A percentile compares a stretch with the other conserved stretches of the same genome.
phyloP scores from a whole-genome alignment of 768 basidiomycete species.

The Panellus pusillus region DNA sequence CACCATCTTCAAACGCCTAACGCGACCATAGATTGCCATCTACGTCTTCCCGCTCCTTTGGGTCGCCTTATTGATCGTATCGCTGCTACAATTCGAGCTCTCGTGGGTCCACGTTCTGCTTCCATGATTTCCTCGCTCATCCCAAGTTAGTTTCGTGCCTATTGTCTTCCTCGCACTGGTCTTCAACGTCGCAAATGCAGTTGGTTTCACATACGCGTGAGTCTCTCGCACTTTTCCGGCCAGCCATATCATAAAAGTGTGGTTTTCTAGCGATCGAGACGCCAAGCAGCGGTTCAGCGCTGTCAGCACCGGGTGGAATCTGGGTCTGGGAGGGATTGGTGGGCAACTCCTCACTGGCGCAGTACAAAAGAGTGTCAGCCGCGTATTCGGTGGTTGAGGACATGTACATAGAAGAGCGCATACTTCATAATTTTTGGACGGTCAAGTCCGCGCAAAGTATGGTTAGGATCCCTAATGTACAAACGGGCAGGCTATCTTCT shows the following conservation, averaged over 20 bases:
- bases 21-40: slow-evolving; percentile 65
- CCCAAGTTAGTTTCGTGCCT: slow-evolving; percentile 74
- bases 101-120: slow-evolving; percentile 54
- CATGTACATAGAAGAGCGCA: no score
- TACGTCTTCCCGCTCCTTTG: slow-evolving; percentile 90
- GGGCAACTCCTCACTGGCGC: slow-evolving; percentile 82
- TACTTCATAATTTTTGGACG: no score
- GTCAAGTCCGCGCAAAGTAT: no score
- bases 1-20: slow-evolving; percentile 1
- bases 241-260: background rate
- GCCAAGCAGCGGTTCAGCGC: slow-evolving; percentile 84
- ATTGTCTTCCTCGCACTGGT: slow-evolving; percentile 93
- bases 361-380: slow-evolving; percentile 78
- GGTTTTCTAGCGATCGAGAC: slow-evolving; percentile 70
- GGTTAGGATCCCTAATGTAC: background rate
- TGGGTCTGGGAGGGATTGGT: slow-evolving; percentile 79
- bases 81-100: slow-evolving; percentile 84
- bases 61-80: slow-evolving; percentile 84
- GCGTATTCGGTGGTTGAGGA: slow-evolving; percentile 58
- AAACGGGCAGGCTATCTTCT: slow-evolving; percentile 34
- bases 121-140: slow-evolving; percentile 3
- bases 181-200: slow-evolving; percentile 94
- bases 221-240: slow-evolving; percentile 27
- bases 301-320: slow-evolving; percentile 66
- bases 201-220: slow-evolving; percentile 95